Evolutionary conservation across 495 filamentous ascomycete genomes (phyloP).

Genomic region (Poronia punctata): DNA sequence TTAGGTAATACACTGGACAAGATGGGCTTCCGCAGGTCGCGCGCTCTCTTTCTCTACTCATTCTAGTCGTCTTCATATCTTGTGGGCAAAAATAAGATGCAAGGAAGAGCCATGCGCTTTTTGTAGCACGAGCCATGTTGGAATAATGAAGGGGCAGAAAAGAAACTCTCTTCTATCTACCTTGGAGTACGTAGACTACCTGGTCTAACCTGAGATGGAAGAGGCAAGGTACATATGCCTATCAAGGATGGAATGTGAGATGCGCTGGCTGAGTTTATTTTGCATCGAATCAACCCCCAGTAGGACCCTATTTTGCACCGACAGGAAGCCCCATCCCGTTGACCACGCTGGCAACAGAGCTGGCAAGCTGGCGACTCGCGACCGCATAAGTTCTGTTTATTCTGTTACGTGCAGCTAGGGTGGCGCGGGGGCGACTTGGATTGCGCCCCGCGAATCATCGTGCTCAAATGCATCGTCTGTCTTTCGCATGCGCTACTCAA

Average conservation of each 20-base stretch:
- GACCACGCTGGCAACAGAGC: conserved; percentile 21
- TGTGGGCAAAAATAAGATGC: too few relatives aligned
- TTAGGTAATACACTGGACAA: too few relatives aligned
- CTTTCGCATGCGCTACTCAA: conserved; percentile 24
- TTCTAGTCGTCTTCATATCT: too few relatives aligned
- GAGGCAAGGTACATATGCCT: conserved; percentile 15
- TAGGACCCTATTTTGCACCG: conserved; percentile 21
- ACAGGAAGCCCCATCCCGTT: conserved; percentile 22
- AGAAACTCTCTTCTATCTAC: conserved; percentile 1
- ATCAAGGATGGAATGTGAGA: conserved; percentile 22
- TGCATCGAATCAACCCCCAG: conserved; percentile 30
- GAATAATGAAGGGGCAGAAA: not conserved
- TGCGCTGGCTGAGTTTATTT: conserved; percentile 30
- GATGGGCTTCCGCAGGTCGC: too few relatives aligned
- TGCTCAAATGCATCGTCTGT: conserved; percentile 16
- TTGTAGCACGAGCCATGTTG: too few relatives aligned
- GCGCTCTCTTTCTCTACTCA: too few relatives aligned
- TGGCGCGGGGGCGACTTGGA: conserved; percentile 20
- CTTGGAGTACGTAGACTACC: too few relatives aligned
- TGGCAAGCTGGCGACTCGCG: conserved; percentile 15
- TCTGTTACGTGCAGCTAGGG: conserved; percentile 26
- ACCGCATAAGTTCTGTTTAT: conserved; percentile 10
- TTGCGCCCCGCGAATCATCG: conserved; percentile 25
- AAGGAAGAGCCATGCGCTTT: too few relatives aligned
- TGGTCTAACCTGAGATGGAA: too few relatives aligned